Evolutionary conservation across 2,329 filamentous ascomycete species (phyloP).

Genomic region (Torrubiella hemipterigena): DNA sequence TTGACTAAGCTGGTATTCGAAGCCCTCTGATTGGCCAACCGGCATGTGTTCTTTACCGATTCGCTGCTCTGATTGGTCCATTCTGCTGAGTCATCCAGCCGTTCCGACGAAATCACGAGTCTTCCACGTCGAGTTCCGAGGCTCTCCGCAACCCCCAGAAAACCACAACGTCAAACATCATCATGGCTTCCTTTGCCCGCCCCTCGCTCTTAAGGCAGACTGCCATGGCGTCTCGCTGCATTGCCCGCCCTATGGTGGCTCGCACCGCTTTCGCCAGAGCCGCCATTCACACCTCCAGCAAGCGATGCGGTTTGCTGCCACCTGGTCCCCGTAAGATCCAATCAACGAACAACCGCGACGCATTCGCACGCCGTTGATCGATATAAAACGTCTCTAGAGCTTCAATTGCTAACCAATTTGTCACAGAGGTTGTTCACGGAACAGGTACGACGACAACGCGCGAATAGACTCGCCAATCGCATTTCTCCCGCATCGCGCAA

Average conservation of each 20-base stretch:
- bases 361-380: slow-evolving; percentile 1
- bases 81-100: no score
- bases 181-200: slow-evolving; percentile 46
- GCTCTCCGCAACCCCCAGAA: no score
- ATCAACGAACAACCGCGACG: background rate
- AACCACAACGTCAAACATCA: no score
- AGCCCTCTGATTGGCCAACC: no score
- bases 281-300: slow-evolving; percentile 76
- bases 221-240: slow-evolving; percentile 25
- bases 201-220: slow-evolving; percentile 43
- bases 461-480: slow-evolving; percentile 1
- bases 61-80: no score
- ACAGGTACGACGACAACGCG: slow-evolving; percentile 50
- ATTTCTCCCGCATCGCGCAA: background rate
- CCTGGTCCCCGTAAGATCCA: slow-evolving; percentile 65
- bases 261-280: slow-evolving; percentile 37
- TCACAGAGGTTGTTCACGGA: slow-evolving; percentile 60
- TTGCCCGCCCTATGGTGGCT: slow-evolving; percentile 21
- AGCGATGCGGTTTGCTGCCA: slow-evolving; percentile 68
- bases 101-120: no score
- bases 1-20: no score
- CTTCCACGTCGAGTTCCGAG: no score
- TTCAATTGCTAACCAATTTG: slow-evolving; percentile 27
- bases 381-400: background rate
- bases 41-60: no score